Evolutionary conservation across 2,329 filamentous ascomycete genomes (phyloP).

Genomic region (Colletotrichum sp.): DNA sequence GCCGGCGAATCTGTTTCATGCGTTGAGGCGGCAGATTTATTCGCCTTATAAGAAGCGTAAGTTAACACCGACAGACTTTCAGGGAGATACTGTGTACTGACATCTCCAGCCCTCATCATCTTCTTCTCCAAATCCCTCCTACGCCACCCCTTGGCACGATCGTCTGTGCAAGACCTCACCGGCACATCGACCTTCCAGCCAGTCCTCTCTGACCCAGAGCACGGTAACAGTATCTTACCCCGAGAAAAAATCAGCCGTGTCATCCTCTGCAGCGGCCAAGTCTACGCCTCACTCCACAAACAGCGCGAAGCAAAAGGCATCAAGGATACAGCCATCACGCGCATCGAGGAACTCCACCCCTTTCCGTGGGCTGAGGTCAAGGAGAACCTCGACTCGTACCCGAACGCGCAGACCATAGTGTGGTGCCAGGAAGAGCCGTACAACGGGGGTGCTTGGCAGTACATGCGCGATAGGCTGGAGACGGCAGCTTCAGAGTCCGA

Average conservation of each 20-base stretch:
- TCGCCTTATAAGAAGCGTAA: slow-evolving; percentile 98
- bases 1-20: slow-evolving; percentile 94
- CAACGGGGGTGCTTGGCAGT: slow-evolving; percentile 30
- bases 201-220: slow-evolving; percentile 92
- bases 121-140: slow-evolving; percentile 99
- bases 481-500: neutral
- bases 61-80: slow-evolving; percentile 30
- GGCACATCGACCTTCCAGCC: slow-evolving; percentile 92
- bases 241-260: slow-evolving; percentile 90
- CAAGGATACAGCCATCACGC: slow-evolving; percentile 22
- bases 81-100: too few relatives aligned
- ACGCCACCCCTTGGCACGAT: slow-evolving; percentile 90
- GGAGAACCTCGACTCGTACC: slow-evolving; percentile 25
- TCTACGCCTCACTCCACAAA: slow-evolving; percentile 85
- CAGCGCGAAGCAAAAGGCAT: slow-evolving; percentile 18
- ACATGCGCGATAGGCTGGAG: slow-evolving; percentile 26
- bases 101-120: slow-evolving; percentile 75
- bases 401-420: slow-evolving; percentile 23
- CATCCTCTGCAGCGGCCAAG: slow-evolving; percentile 92
- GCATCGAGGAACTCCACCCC: slow-evolving; percentile 29
- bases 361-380: slow-evolving; percentile 28
- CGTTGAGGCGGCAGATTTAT: slow-evolving; percentile 95
- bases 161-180: slow-evolving; percentile 85
- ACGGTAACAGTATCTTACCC: slow-evolving; percentile 75
- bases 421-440: slow-evolving; percentile 31